These are phyloP conservation scores for Aspergillus sp. DNA, from an alignment of 2,329 filamentous ascomycete genomes.

Conservation along the genomic window DNA sequence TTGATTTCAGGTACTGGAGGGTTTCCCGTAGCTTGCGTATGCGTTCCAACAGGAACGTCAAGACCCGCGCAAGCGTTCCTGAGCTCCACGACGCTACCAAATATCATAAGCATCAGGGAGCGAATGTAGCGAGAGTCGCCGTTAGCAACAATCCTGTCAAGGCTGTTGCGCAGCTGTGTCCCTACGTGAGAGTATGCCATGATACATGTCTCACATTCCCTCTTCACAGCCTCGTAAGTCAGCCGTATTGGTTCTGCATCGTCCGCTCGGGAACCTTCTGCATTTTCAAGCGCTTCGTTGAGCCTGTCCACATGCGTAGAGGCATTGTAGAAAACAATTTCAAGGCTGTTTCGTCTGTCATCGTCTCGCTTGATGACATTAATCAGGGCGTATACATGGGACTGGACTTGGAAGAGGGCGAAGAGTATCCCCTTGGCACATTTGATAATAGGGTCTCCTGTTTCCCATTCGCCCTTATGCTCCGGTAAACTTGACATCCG, in stretches of 20 bases:
- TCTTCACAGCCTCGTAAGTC: slow-evolving; percentile 43
- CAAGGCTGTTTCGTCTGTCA: slow-evolving; percentile 51
- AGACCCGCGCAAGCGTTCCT: slow-evolving; percentile 58
- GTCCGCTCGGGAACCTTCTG: slow-evolving; percentile 50
- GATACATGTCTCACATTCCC: slow-evolving; percentile 51
- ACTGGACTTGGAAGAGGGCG: slow-evolving; percentile 53
- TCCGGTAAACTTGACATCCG: slow-evolving; percentile 59
- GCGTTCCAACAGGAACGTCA: slow-evolving; percentile 41
- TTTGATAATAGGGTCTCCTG: slow-evolving; percentile 53
- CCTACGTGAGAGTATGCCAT: slow-evolving; percentile 51
- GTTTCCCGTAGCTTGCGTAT: slow-evolving; percentile 29
- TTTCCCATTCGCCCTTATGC: slow-evolving; percentile 50
- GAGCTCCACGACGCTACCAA: slow-evolving; percentile 58
- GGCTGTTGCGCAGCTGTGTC: slow-evolving; percentile 49
- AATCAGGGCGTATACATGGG: slow-evolving; percentile 47
- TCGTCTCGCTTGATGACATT: slow-evolving; percentile 49
- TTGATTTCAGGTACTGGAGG: slow-evolving; percentile 29
- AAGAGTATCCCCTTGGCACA: slow-evolving; percentile 57
- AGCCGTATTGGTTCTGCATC: slow-evolving; percentile 48
- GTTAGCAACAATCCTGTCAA: slow-evolving; percentile 53
- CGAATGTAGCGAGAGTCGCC: slow-evolving; percentile 59
- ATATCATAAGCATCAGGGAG: slow-evolving; percentile 59
- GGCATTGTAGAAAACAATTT: slow-evolving; percentile 57
- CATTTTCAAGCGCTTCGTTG: slow-evolving; percentile 53
- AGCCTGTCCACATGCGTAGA: slow-evolving; percentile 57